These are phyloP conservation scores for Jaenimonas drosophilae DNA, from an alignment of 208 protist genomes.

Conservation along the genomic window DNA sequence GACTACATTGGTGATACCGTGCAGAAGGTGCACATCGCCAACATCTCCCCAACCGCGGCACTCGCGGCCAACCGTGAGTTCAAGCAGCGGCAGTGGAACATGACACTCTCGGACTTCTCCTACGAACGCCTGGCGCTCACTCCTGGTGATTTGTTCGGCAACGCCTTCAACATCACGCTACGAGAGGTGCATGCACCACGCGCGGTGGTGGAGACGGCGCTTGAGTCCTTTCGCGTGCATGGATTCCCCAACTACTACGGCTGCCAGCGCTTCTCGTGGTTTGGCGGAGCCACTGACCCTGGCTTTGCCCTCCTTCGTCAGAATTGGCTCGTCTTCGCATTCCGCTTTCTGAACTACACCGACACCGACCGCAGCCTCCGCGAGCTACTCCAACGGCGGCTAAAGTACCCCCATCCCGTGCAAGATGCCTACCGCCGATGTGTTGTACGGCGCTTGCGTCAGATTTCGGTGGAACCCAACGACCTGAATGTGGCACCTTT, in stretches of 20 bases:
- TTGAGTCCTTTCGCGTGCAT: slow-evolving; percentile 31
- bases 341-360: slow-evolving; percentile 82
- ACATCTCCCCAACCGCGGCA: slow-evolving; percentile 52
- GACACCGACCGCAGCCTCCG: slow-evolving; percentile 37
- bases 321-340: slow-evolving; percentile 81
- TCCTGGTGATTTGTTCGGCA: slow-evolving; percentile 70
- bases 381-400: slow-evolving; percentile 71
- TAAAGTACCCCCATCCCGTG: slow-evolving; percentile 68
- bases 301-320: slow-evolving; percentile 71
- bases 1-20: slow-evolving; percentile 84
- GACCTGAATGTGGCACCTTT: slow-evolving; percentile 72
- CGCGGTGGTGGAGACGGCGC: slow-evolving; percentile 24
- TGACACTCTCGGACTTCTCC: slow-evolving; percentile 74
- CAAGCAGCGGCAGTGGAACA: slow-evolving; percentile 17
- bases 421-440: slow-evolving; percentile 77
- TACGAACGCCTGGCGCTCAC: slow-evolving; percentile 50
- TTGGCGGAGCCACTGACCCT: slow-evolving; percentile 62
- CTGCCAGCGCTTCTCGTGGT: slow-evolving; percentile 85
- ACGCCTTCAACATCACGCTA: slow-evolving; percentile 75
- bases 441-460: slow-evolving; percentile 61
- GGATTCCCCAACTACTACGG: slow-evolving; percentile 88
- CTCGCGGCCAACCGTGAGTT: slow-evolving; percentile 49
- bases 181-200: slow-evolving; percentile 51
- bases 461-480: slow-evolving; percentile 44
- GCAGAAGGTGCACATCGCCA: slow-evolving; percentile 61